Base-by-base conservation (phyloP, 768 basidiomycete species). In the Boletus reticulatus region DNA sequence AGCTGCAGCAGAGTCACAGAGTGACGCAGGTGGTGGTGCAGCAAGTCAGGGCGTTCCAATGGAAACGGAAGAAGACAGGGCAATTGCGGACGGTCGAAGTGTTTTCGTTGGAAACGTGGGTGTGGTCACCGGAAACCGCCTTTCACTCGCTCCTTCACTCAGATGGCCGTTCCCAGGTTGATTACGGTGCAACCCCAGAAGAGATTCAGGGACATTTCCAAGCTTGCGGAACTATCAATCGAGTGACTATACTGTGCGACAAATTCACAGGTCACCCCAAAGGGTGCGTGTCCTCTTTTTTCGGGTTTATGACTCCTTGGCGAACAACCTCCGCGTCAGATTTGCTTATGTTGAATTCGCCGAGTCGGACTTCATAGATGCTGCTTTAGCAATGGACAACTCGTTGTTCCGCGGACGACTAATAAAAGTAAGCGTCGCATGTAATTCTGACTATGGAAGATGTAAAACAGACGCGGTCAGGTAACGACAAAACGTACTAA, bases 211-310 rank as follows among this genome's bases (percentile, higher is more conserved):
- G 80, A 17, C 96, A 98, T 72, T 99, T 99, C 76, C 91, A 94
- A 70, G 88, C 95, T 16, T 98, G 95, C 68, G 97, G 97, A 7
- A 93, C 91, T 16, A 99, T 99, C 74, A 99, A 99, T 76, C 85
- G 97, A 64, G 94, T 99, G 42, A 99, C 97, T 1, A 99, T 99
- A 67, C 85, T 99, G 29, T 98, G 96, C 73, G 97, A 99, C 82
- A 98, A 98, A 77, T 98, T 96, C 74, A 98, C 96, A 22, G 97
- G 97, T 46, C 95, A 98, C 76, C 96, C 97, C 45, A 98, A 98
- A 84, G 97, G 97, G 94, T 94, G 61, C 32, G 67, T 58, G 57
- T 19, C 47, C 24, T 54, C 37, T 48, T 42, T 53, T 76, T 27
- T 45, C 6, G 31, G 27, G 27, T 51, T 57, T 16, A 39, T 34